Percentiles rank a stretch among this genome's conserved stretches.
Evolutionary conservation across 352 stramenopile genomes (phyloP).

Genomic region (Lagenidium giganteum): DNA sequence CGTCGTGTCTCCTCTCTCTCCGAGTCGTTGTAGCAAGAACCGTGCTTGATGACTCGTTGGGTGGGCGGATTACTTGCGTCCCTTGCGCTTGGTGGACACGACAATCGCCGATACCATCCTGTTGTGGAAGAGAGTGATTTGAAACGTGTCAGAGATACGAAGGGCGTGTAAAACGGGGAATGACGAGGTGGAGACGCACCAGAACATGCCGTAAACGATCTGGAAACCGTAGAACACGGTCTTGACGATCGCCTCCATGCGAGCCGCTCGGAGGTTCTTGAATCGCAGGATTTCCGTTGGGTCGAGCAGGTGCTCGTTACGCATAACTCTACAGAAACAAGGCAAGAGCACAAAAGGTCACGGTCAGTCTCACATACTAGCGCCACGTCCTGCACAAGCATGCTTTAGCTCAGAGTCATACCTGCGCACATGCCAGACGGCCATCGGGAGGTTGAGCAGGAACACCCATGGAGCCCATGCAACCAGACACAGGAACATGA

Average conservation of each 20-base stretch:
- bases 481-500: conserved; percentile 68
- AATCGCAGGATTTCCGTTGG: conserved; percentile 85
- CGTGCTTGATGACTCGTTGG: neutral
- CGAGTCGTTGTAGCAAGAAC: neutral
- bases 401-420: conserved; percentile 12
- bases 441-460: conserved; percentile 75
- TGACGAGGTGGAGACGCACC: too few species aligned
- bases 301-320: conserved; percentile 79
- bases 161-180: neutral
- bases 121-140: neutral
- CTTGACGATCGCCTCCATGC: conserved; percentile 76
- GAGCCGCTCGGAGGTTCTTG: conserved; percentile 77
- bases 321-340: conserved; percentile 37
- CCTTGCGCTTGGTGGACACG: conserved; percentile 47
- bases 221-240: conserved; percentile 85
- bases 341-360: conserved; percentile 3
- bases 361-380: neutral
- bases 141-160: neutral
- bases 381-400: neutral
- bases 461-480: conserved; percentile 76
- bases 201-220: conserved; percentile 89
- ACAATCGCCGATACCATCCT: conserved; percentile 87
- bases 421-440: conserved; percentile 67
- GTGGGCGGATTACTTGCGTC: conserved; percentile 19
- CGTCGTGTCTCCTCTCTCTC: conserved; percentile 1